Base-by-base conservation (phyloP, 306 rosid genomes). In the Lablab purpureus region DNA sequence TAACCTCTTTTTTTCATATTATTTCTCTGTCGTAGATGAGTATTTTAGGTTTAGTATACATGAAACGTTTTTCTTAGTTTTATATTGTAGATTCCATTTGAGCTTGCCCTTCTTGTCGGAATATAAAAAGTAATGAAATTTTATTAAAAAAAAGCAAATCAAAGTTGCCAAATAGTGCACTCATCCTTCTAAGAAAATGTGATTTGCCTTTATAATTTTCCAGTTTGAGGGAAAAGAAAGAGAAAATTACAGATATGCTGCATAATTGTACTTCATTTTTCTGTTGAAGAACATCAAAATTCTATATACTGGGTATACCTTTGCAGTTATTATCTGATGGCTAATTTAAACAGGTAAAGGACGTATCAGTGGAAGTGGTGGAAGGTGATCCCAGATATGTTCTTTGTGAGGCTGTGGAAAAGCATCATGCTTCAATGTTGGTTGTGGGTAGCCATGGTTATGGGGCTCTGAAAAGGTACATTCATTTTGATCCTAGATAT, bases 371-470 rank as follows among this genome's bases (percentile, higher is more conserved):
- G 69, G 97, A 88, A 67, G 89, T 84, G 71, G 67, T 84, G 67
- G 92, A 91, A 72, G 97, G 97, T 11, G 97, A 93, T 85, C 82
- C 91, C 10, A 89, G 94, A 79, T 85, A 89, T 73, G 94, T 89
- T 81, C 91, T 93, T 6, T 93, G 97, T 36, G 91, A 93, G 1
- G 89, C 89, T 13, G 96, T 85, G 65, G 93, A 87, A 41, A 90
- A 52, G 59, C 92, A 88, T 84, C 90, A 85, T 19, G 97, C 97
- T 54, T 85, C 96, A 19, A n/a, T 88, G 34, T 77, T 93, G 85
- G 90, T 93, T 17, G 84, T 89, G 46, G 97, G 97, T 3, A 88
- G 96, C 67, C 97, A 93, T 84, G 92, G 96, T 62, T 91, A 93
- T 77, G 96, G 97, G 22, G 85, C 91, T 60, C 47, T 94, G 28